Evolutionary conservation across 2,329 filamentous ascomycete species (phyloP), one percentile per base, ranked within the genome.

Genomic region (Clonostachys byssicola): DNA sequence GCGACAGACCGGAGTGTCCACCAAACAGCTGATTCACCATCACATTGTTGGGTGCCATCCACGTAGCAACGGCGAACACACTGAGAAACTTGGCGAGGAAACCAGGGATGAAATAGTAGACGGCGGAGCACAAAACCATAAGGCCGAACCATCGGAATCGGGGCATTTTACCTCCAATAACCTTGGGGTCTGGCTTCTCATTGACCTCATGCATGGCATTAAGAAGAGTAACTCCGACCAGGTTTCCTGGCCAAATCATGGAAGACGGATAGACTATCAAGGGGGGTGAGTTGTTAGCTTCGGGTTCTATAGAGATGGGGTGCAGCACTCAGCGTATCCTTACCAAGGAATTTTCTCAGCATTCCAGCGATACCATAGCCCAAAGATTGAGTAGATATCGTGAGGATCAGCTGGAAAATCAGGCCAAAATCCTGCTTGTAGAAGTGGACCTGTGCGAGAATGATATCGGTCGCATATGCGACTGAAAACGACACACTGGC

Each of bases 1-100:
- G 58, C 0, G 82, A 86, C 5, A 90, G 52, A 0, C 87, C 86
- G 0, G 81, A 85, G 43, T 72, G 74, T 2, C 83, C 85, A 3
- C 87, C 87, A 54, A 90, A 90, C 2, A 90, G 58, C 60, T 90
- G 86, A 53, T 90, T 91, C 38, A 90, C 64, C 10, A 88, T 66
- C 0, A 80, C 71, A 49, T 80, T 88, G 44, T 88, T 72, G 1
- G 87, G 87, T 2, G 78, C 80, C 48, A 89, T 77, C 85, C 86
- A 89, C 0, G 86, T 89, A 12, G 80, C 73, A 57, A 88, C 86
- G 8, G 85, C 83, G 55, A 89, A 88, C 9, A 85, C 76, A 52
- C 83, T 86, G 6, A 89, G 66, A 48, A 81, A 88, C 50, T 86
- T 82, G 14, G 81, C 85, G 12, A 90, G 71, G 49, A 80, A 87